A percentile compares a stretch with the other conserved stretches of the same genome.
phyloP scores from a whole-genome alignment of 306 rosid genomes.

The Vigna trinervia region DNA sequence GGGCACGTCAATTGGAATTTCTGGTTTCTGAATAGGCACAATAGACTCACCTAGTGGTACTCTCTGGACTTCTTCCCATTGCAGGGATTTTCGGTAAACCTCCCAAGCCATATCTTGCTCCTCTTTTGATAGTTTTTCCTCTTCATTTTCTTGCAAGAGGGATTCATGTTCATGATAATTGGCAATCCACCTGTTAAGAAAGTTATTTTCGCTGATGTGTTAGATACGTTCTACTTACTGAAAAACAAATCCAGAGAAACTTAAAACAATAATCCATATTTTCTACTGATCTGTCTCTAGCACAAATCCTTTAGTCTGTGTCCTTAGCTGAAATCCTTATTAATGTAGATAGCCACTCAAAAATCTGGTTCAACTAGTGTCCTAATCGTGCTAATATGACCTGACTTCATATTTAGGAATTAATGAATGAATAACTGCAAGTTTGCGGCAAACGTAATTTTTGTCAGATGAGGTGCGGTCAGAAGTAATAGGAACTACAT shows the following conservation, averaged over 20 bases:
- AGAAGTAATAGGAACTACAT: not conserved
- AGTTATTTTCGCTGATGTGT: slow-evolving; percentile 29
- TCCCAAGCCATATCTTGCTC: slow-evolving; percentile 99
- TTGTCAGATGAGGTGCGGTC: not conserved
- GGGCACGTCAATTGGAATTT: slow-evolving; percentile 32
- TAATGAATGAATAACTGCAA: not conserved
- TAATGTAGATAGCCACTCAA: slow-evolving; percentile 12
- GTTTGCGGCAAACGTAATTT: not conserved
- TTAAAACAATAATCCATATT: slow-evolving; percentile 12
- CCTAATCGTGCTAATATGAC: not conserved
- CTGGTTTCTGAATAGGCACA: slow-evolving; percentile 55
- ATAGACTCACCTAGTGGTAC: slow-evolving; percentile 61
- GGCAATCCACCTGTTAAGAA: slow-evolving; percentile 78
- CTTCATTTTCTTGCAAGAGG: slow-evolving; percentile 92
- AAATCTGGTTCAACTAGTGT: not conserved
- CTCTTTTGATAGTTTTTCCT: slow-evolving; percentile 90
- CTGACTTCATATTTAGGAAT: not conserved
- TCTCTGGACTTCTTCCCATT: slow-evolving; percentile 93
- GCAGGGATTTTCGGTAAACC: slow-evolving; percentile 73
- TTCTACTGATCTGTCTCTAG: slow-evolving; percentile 1
- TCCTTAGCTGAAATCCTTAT: not conserved
- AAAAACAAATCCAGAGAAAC: slow-evolving; percentile 8
- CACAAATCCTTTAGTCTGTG: not conserved
- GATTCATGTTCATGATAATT: slow-evolving; percentile 91
- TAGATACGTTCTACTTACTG: slow-evolving; percentile 5